Conservation (phyloP, 1,139 yeast genomes). For the Nadsonia commutata region DNA sequence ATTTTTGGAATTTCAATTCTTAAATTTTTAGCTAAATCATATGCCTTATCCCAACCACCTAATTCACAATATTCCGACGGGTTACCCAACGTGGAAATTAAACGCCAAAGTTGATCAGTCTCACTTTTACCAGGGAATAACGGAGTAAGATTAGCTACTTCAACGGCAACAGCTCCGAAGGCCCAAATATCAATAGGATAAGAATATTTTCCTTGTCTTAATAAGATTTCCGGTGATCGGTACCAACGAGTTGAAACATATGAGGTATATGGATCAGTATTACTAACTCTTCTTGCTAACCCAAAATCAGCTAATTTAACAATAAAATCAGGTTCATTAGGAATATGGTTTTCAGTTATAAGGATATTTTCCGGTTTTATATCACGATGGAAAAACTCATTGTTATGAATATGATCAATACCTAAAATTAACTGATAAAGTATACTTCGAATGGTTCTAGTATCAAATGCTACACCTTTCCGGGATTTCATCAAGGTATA, state of each 20-base stretch:
- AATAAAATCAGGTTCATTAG: slow-evolving; percentile 38
- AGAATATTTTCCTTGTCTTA: slow-evolving; percentile 53
- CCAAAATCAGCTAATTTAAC: slow-evolving; percentile 90
- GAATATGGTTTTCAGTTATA: slow-evolving; percentile 25
- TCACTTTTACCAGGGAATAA: slow-evolving; percentile 75
- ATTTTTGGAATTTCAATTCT: slow-evolving; percentile 1
- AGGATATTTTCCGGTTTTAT: slow-evolving; percentile 85
- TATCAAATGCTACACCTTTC: slow-evolving; percentile 28
- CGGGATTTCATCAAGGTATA: slow-evolving; percentile 37
- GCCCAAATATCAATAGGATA: slow-evolving; percentile 90
- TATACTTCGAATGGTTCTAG: slow-evolving; percentile 31
- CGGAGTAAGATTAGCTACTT: slow-evolving; percentile 61
- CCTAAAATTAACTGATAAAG: slow-evolving; percentile 58
- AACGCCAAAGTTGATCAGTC: slow-evolving; percentile 58
- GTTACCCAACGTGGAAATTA: slow-evolving; percentile 49
- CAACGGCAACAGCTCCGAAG: slow-evolving; percentile 75
- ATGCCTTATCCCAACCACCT: slow-evolving; percentile 16
- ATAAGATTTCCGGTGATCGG: slow-evolving; percentile 80
- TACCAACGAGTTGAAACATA: slow-evolving; percentile 96
- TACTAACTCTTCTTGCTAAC: slow-evolving; percentile 51
- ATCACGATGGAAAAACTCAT: slow-evolving; percentile 75
- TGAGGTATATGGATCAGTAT: slow-evolving; percentile 40
- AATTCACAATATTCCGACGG: slow-evolving; percentile 16
- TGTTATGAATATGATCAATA: slow-evolving; percentile 63
- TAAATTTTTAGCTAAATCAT: slow-evolving; percentile 1